These are phyloP conservation scores for Emergomyces africanus DNA, from an alignment of 2,329 filamentous ascomycete genomes.

Conservation along the genomic window DNA sequence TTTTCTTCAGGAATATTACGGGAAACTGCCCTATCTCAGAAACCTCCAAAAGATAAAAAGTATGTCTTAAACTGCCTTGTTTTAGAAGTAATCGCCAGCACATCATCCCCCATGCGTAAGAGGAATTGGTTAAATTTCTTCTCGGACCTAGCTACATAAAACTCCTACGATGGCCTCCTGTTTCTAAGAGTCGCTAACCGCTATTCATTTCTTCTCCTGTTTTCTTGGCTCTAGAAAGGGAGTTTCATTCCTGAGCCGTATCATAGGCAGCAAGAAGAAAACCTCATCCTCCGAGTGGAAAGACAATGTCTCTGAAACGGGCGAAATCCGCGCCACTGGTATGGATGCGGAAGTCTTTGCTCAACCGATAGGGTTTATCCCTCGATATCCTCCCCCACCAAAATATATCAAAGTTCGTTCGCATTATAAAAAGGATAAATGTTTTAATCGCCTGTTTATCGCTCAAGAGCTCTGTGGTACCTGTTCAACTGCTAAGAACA, in stretches of 20 bases:
- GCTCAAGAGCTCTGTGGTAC: slow-evolving; percentile 75
- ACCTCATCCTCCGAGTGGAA: slow-evolving; percentile 35
- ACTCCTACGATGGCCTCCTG: neutral
- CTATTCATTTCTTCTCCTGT: neutral
- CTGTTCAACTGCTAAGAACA: slow-evolving; percentile 23
- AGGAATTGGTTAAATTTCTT: neutral
- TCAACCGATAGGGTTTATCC: slow-evolving; percentile 68
- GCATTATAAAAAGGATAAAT: slow-evolving; percentile 65
- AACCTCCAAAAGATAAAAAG: slow-evolving; percentile 50
- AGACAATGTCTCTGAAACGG: slow-evolving; percentile 56
- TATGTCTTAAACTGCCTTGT: slow-evolving; percentile 28
- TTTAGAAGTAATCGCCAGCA: slow-evolving; percentile 2
- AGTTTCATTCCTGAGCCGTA: slow-evolving; percentile 76
- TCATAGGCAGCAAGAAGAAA: slow-evolving; percentile 68
- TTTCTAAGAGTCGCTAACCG: neutral
- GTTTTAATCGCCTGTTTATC: slow-evolving; percentile 80
- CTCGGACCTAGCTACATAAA: neutral
- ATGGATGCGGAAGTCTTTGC: slow-evolving; percentile 74
- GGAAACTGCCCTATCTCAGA: slow-evolving; percentile 14
- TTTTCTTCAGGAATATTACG: slow-evolving; percentile 13
- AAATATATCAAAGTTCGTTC: slow-evolving; percentile 78
- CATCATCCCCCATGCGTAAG: slow-evolving; percentile 2
- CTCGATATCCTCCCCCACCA: slow-evolving; percentile 75
- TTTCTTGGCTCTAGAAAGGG: slow-evolving; percentile 51
- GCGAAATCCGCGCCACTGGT: slow-evolving; percentile 60